Base-by-base conservation (phyloP, 192 early-diverging fungal species). In the Cladochytrium replicatum region DNA sequence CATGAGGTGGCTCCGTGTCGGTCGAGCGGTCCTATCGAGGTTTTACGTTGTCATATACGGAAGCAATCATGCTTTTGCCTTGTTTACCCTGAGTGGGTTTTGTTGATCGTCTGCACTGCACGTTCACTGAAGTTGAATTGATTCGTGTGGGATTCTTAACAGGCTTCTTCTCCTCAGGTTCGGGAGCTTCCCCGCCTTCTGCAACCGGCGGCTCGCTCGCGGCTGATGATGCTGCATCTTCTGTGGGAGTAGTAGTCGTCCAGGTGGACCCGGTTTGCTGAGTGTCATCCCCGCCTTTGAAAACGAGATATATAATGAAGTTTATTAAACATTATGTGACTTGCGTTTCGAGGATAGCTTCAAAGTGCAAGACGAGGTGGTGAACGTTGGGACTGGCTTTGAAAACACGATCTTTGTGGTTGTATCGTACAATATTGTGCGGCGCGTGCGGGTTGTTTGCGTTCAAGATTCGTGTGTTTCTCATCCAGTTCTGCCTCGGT, bases 71-170 rank as follows among this genome's bases (percentile, higher is more conserved):
- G n/a, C n/a, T n/a, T n/a, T n/a, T n/a, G n/a, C n/a, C n/a, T 9
- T 15, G 27, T 56, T 21, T 55, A 80, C 77, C 39, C 75, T 46
- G 40, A 49, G 69, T 15, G 75, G 73, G 56, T 80, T n/a, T n/a
- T 80, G 48, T 78, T 80, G 39, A 69, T 59, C 27, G 78, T 78
- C 48, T 80, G 78, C 6, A 66, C 41, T 6, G 78, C 78, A 3
- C 78, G 54, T 50, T 80, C 78, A 44, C 67, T 71, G 49, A 72
- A 80, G 54, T 78, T 80, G 60, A 80, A 80, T 55, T 75, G 75
- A 51, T 80, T 80, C 47, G 67, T 49, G 46, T 68, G 45, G 4
- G 64, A 69, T 6, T 46, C 57, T 29, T 69, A 71, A n/a, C n/a
- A 21, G 40, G 59, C 38, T 69, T 68, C 55, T 71, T 72, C 21